Percentiles rank a stretch among this genome's conserved stretches.
Evolutionary conservation across 148 eudicot genomes (phyloP).

Genomic region (Fagopyrum homotropicum): DNA sequence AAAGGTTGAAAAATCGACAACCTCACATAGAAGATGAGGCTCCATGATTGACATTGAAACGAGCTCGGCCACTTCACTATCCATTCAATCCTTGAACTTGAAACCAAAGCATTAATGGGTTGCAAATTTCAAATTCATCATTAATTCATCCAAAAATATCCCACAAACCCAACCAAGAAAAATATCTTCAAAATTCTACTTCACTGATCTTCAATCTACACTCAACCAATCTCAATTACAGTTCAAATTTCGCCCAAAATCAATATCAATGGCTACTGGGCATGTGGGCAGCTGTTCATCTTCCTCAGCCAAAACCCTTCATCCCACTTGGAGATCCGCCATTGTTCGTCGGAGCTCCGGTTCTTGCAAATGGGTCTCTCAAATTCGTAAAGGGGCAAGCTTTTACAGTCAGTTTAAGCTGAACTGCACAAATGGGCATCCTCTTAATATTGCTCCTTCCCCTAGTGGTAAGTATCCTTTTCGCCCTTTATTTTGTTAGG

Average conservation of each 20-base stretch:
- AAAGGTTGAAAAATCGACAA: background rate
- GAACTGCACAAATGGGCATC: conserved; percentile 59
- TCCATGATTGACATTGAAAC: background rate
- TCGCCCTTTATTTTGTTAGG: background rate
- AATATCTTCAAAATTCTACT: background rate
- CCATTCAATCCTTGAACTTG: background rate
- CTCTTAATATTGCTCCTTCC: conserved; percentile 48
- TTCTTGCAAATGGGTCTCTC: conserved; percentile 47
- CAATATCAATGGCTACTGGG: background rate
- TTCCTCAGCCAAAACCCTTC: conserved; percentile 22
- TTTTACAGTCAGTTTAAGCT: conserved; percentile 39
- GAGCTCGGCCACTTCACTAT: background rate
- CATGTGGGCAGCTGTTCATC: conserved; percentile 38
- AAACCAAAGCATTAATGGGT: background rate
- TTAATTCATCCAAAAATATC: conserved; percentile 1
- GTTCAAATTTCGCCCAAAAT: background rate
- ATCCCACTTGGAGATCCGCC: conserved; percentile 23
- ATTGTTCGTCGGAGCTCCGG: conserved; percentile 23
- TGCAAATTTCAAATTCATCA: background rate
- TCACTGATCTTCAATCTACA: background rate
- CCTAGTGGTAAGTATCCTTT: conserved; percentile 41
- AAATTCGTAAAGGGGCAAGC: conserved; percentile 31
- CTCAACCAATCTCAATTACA: background rate
- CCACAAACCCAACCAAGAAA: background rate
- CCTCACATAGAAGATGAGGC: conserved; percentile 4